Percentiles rank a stretch among this genome's conserved stretches.
Conservation (phyloP, 345 rosid genomes). For the Aegle marmelos region DNA sequence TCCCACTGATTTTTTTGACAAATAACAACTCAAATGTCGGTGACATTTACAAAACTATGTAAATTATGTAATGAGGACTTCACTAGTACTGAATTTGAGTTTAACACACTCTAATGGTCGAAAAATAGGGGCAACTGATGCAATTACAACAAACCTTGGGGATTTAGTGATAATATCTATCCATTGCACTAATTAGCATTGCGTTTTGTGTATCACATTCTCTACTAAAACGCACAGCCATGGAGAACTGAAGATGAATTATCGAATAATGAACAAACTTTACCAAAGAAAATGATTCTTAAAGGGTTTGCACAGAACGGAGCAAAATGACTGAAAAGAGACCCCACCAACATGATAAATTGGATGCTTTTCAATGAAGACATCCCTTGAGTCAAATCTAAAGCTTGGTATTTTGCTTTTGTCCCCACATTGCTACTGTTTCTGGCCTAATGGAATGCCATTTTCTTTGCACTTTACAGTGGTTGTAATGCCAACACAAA, state of each 20-base stretch:
- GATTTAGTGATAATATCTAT: too few relatives aligned
- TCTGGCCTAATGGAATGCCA: neutral
- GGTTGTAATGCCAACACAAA: conserved; percentile 15
- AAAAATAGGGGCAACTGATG: too few relatives aligned
- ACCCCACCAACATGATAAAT: neutral
- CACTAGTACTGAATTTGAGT: too few relatives aligned
- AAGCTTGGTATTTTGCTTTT: neutral
- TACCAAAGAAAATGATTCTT: neutral
- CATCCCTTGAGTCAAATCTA: conserved; percentile 10
- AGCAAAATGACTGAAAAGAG: neutral
- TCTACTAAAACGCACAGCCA: too few relatives aligned
- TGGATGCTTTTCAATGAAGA: conserved; percentile 21
- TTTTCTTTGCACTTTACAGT: neutral
- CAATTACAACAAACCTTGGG: too few relatives aligned
- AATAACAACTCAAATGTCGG: too few relatives aligned
- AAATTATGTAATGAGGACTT: too few relatives aligned
- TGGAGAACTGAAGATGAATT: neutral
- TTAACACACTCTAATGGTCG: too few relatives aligned
- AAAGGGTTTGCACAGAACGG: neutral
- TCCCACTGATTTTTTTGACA: too few relatives aligned
- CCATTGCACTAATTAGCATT: too few relatives aligned
- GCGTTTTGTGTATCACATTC: too few relatives aligned
- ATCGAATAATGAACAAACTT: neutral
- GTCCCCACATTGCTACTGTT: conserved; percentile 15
- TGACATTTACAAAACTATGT: too few relatives aligned